Percentiles rank a stretch among this genome's conserved stretches.
Conservation (phyloP, 1,284 basidiomycete species). For the Fomitopsis palustris region DNA sequence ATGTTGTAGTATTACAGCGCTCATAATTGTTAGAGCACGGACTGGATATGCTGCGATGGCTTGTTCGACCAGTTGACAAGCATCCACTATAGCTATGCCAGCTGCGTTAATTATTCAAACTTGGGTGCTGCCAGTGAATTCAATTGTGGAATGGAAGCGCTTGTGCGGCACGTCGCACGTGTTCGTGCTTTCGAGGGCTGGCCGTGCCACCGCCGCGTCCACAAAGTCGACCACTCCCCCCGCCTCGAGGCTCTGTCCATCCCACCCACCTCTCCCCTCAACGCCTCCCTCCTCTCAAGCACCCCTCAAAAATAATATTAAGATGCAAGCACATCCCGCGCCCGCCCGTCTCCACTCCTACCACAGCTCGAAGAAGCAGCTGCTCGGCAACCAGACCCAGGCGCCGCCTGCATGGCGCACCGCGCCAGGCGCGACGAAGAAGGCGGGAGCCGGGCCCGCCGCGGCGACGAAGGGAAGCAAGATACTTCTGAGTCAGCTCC, state of each 20-base stretch:
- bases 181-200: background rate
- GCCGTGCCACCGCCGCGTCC: background rate
- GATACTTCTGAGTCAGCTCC: slow-evolving; percentile 67
- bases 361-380: slow-evolving; percentile 50
- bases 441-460: slow-evolving; percentile 31
- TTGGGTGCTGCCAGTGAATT: no score
- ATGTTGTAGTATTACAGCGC: background rate
- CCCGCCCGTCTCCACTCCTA: slow-evolving; percentile 42
- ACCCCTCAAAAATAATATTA: no score
- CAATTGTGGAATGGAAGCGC: no score
- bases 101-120: no score
- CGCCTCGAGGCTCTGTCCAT: background rate
- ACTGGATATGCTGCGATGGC: no score
- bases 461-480: slow-evolving; percentile 49
- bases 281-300: background rate
- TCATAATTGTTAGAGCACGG: no score
- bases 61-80: no score
- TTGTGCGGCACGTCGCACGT: background rate
- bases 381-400: slow-evolving; percentile 53
- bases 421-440: slow-evolving; percentile 15
- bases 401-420: slow-evolving; percentile 58
- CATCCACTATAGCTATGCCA: no score
- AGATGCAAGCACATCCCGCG: slow-evolving; percentile 20
- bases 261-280: no score
- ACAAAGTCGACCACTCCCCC: background rate